These are phyloP conservation scores for Orbilia javanica DNA, from an alignment of 2,329 filamentous ascomycete genomes.

Conservation along the genomic window DNA sequence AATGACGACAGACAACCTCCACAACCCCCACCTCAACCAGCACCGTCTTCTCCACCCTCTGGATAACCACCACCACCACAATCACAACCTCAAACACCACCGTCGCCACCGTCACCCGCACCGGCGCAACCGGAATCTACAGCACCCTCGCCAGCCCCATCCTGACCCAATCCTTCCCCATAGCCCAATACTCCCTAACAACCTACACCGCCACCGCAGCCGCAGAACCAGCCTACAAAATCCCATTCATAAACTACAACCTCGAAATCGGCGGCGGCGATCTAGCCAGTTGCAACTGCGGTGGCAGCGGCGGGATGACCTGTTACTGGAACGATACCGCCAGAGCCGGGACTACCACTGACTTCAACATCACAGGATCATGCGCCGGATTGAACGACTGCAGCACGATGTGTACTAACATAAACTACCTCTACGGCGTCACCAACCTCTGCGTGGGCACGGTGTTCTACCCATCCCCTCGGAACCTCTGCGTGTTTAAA, in stretches of 20 bases:
- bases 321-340: not conserved
- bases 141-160: not conserved
- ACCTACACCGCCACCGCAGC: not conserved
- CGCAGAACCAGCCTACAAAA: not conserved
- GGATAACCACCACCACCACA: not conserved
- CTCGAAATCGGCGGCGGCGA: not conserved
- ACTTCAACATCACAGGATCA: not conserved
- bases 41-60: not conserved
- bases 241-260: slow-evolving; percentile 1
- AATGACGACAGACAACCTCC: not conserved
- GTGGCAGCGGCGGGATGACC: not conserved
- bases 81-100: not conserved
- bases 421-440: slow-evolving; percentile 4
- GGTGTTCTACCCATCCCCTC: not conserved
- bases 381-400: not conserved
- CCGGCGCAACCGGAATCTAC: not conserved
- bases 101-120: not conserved
- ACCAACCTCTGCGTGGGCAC: not conserved
- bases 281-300: not conserved
- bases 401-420: not conserved
- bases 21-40: not conserved
- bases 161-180: not conserved
- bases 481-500: not conserved
- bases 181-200: not conserved
- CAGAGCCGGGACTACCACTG: not conserved